Evolutionary conservation across 805 yeast species (phyloP).

Genomic region (Suhomyces vadensis): DNA sequence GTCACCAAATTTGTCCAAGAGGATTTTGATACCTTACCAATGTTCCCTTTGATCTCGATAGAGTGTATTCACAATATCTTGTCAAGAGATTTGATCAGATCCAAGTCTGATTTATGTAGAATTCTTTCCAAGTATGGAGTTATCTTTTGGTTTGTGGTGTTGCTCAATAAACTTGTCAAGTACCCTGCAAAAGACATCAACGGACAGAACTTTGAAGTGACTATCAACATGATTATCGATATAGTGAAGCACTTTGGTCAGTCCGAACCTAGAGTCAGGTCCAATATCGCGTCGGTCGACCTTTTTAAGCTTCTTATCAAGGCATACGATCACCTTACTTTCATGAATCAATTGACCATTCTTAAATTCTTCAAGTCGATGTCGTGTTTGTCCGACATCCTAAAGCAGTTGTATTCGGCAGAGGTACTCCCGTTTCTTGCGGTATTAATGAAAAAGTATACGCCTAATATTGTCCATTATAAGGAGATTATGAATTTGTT

Average conservation of each 20-base stretch:
- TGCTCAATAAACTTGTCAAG: slow-evolving; percentile 34
- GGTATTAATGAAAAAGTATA: slow-evolving; percentile 25
- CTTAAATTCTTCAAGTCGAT: slow-evolving; percentile 48
- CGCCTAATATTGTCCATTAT: slow-evolving; percentile 29
- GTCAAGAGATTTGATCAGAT: slow-evolving; percentile 35
- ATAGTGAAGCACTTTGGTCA: slow-evolving; percentile 46
- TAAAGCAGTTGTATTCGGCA: slow-evolving; percentile 35
- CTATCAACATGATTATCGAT: slow-evolving; percentile 34
- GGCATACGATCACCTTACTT: slow-evolving; percentile 32
- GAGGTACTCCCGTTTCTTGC: slow-evolving; percentile 48
- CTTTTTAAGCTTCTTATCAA: slow-evolving; percentile 44
- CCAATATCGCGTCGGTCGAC: slow-evolving; percentile 38
- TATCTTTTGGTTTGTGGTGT: slow-evolving; percentile 44
- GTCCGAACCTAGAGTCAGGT: slow-evolving; percentile 47
- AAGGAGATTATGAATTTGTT: slow-evolving; percentile 45
- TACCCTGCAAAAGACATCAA: slow-evolving; percentile 2
- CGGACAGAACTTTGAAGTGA: slow-evolving; percentile 1
- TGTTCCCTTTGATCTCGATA: slow-evolving; percentile 38
- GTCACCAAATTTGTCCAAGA: slow-evolving; percentile 48
- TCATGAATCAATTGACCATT: slow-evolving; percentile 36
- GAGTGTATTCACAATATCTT: slow-evolving; percentile 38
- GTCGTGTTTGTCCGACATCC: slow-evolving; percentile 37
- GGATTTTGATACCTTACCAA: slow-evolving; percentile 41
- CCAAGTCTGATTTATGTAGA: slow-evolving; percentile 45
- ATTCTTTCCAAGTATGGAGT: slow-evolving; percentile 44